Evolutionary conservation across 305 asterid genomes (phyloP), one percentile per base, ranked within the genome.

Genomic region (Caryopteris hybrid): DNA sequence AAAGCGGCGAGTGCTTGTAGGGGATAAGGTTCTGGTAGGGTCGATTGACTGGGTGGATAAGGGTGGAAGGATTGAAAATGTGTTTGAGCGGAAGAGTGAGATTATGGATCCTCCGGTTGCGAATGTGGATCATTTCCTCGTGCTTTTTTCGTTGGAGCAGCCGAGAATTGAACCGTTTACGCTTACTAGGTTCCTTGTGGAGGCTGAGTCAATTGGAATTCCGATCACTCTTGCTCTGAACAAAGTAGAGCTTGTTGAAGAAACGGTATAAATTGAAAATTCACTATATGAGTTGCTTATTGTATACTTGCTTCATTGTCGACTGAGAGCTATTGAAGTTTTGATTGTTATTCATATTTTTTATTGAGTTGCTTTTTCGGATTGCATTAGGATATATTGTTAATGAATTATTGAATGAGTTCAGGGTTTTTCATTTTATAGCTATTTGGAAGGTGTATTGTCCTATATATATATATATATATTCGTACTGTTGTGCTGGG

Each of bases 21-120:
- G 97, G 67, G 98, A 92, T 77, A 84, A 74, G 88, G 98, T 92
- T 65, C 73, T 92, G 66, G 91, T 92, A 18, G 92, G 97, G 17
- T 80, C 95, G 4, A 79, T 92, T 76, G 98, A 92, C 56, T 92
- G 98, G 98, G 79, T 80, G 48, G 96, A 85, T 76, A 80, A 82
- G 68, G 87, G 96, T 68, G 98, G 97, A 47, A 86, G 88, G 95
- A 89, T 92, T 29, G 98, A 92, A 75, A 90, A 90, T 74, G 96
- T 92, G 38, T 90, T 85, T 56, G 72, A 73, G 80, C 82, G 97
- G 73, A 86, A 77, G 78, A 73, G 77, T 8, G 95, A 85, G 86
- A 79, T 89, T 77, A 21, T 81, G 61, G 99, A 93, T 86, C 99
- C 97, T 50, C 97, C 99, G 0, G 91, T 93, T 60, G 95, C 96